A percentile compares a stretch with the other conserved stretches of the same genome.
phyloP scores from a whole-genome alignment of 441 rosid species.

The Geranium incanum region DNA sequence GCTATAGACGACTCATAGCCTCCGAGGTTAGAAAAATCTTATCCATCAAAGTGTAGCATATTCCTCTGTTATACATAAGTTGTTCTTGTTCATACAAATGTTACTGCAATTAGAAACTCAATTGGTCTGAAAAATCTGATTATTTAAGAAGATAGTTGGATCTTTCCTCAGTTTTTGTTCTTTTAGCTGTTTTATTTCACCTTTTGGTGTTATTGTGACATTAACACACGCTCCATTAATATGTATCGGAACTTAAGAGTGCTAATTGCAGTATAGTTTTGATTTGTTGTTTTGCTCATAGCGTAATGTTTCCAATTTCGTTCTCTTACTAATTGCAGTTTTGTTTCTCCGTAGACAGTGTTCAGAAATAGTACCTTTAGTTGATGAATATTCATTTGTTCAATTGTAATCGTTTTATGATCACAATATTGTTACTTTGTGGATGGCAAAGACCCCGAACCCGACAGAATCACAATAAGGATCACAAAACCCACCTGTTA shows the following conservation, averaged over 20 bases:
- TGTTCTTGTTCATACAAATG: background rate
- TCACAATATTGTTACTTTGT: too few relatives aligned
- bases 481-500: too few relatives aligned
- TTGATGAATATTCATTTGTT: too few relatives aligned
- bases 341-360: too few relatives aligned
- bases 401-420: too few relatives aligned
- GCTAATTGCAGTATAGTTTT: too few relatives aligned
- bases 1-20: slow-evolving; percentile 29
- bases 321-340: too few relatives aligned
- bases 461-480: too few relatives aligned
- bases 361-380: too few relatives aligned
- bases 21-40: background rate
- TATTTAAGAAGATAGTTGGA: background rate
- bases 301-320: too few relatives aligned
- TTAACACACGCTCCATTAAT: background rate
- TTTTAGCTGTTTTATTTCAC: background rate
- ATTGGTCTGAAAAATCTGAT: background rate
- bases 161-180: background rate
- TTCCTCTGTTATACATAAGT: background rate
- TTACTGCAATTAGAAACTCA: background rate
- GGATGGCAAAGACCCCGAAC: too few relatives aligned
- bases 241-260: background rate
- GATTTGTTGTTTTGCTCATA: too few relatives aligned
- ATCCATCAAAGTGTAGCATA: slow-evolving; percentile 8
- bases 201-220: background rate